phyloP scores from a whole-genome alignment of 345 rosid genomes.

The Arabidopsis suecica region DNA sequence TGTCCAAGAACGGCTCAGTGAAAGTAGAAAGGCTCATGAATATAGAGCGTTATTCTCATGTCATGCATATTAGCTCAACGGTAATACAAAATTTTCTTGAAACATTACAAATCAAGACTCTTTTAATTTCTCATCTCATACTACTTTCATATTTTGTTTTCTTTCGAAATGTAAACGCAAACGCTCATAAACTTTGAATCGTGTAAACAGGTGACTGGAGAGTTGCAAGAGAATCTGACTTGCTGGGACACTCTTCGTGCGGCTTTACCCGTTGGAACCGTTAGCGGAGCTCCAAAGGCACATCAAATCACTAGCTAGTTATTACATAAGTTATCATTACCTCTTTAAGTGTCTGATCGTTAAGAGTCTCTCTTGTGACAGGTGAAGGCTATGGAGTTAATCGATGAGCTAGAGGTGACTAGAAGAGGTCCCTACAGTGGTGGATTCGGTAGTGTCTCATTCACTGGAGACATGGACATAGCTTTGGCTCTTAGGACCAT shows the following conservation, averaged over 20 bases:
- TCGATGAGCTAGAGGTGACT: slow-evolving; percentile 66
- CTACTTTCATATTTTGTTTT: not conserved
- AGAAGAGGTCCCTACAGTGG: slow-evolving; percentile 92
- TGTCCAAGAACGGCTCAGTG: slow-evolving; percentile 77
- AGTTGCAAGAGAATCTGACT: slow-evolving; percentile 62
- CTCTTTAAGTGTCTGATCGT: not conserved
- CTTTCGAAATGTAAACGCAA: not conserved
- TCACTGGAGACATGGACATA: slow-evolving; percentile 87
- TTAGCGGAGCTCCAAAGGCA: slow-evolving; percentile 94
- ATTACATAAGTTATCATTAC: not conserved
- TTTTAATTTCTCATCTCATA: not conserved
- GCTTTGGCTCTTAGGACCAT: slow-evolving; percentile 81
- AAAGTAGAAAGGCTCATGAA: slow-evolving; percentile 86
- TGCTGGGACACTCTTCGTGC: slow-evolving; percentile 90
- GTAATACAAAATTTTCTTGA: slow-evolving; percentile 41
- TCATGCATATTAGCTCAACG: slow-evolving; percentile 94
- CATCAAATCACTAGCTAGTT: too few relatives aligned
- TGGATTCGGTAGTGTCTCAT: slow-evolving; percentile 84
- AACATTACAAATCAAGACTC: slow-evolving; percentile 2
- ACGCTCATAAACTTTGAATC: not conserved
- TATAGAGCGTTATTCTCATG: slow-evolving; percentile 88
- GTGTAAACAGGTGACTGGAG: slow-evolving; percentile 72
- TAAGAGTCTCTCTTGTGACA: slow-evolving; percentile 35
- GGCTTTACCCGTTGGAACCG: slow-evolving; percentile 90
- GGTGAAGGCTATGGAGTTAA: slow-evolving; percentile 94